Conservation (phyloP, 2,329 filamentous ascomycete species). For the Nemania serpens region DNA sequence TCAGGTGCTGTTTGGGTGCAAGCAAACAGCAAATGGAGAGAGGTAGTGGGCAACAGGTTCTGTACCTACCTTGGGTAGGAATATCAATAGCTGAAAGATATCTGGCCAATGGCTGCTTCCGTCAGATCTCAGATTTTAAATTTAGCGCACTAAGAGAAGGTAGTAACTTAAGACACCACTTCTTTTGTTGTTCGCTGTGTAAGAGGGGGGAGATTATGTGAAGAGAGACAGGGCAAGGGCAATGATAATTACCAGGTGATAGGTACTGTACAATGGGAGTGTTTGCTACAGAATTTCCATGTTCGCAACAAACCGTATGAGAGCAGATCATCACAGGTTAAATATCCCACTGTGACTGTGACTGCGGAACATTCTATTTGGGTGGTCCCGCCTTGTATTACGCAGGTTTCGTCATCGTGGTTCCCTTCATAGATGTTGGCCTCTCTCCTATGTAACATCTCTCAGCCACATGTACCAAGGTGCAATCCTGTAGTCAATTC, state of each 20-base stretch:
- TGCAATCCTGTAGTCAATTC: too few relatives aligned
- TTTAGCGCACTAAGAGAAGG: background rate
- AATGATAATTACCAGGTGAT: background rate
- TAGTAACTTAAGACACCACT: background rate
- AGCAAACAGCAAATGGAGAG: background rate
- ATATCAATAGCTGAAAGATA: background rate
- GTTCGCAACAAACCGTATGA: background rate
- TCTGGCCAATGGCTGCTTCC: constrained; percentile 6
- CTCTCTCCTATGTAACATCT: background rate
- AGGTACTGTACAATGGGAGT: background rate
- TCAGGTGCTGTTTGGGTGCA: background rate
- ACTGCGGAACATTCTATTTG: background rate
- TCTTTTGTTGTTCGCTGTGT: background rate
- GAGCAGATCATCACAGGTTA: constrained; percentile 9
- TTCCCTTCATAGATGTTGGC: background rate
- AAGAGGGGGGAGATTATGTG: background rate
- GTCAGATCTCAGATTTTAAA: background rate
- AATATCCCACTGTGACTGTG: background rate
- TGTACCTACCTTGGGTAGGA: constrained; percentile 6
- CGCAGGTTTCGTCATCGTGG: constrained; percentile 20
- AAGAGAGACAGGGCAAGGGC: background rate
- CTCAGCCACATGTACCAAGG: too few relatives aligned
- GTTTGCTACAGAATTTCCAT: background rate
- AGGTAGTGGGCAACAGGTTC: background rate
- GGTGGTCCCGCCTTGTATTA: background rate